Evolutionary conservation across 2,329 filamentous ascomycete species (phyloP).

Genomic region (Verticillium longisporum): DNA sequence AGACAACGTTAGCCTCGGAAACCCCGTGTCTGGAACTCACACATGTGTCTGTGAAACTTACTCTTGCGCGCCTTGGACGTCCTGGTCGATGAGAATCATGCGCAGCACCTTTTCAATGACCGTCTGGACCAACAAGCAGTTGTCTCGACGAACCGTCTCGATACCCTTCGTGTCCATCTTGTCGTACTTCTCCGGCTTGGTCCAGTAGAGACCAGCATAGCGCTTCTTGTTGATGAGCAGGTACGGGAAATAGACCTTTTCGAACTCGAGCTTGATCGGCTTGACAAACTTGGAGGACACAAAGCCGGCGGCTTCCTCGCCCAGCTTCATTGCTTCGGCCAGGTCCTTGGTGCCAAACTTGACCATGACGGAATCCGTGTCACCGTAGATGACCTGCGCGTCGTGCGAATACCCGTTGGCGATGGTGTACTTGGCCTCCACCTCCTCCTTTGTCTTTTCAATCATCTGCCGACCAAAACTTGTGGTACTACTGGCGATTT

Average conservation of each 20-base stretch:
- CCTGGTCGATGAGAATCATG: slow-evolving; percentile 91
- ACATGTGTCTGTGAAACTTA: slow-evolving; percentile 41
- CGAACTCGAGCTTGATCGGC: slow-evolving; percentile 98
- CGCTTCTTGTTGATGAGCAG: slow-evolving; percentile 99
- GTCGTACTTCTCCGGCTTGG: slow-evolving; percentile 87
- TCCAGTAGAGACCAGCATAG: slow-evolving; percentile 97
- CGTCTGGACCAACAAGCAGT: slow-evolving; percentile 89
- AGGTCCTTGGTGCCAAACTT: slow-evolving; percentile 92
- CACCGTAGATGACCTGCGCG: slow-evolving; percentile 95
- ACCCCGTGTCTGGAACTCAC: slow-evolving; percentile 3
- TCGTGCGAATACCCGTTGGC: slow-evolving; percentile 93
- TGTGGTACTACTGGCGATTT: slow-evolving; percentile 94
- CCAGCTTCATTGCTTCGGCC: slow-evolving; percentile 84
- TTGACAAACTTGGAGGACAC: slow-evolving; percentile 92
- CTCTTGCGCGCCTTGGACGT: slow-evolving; percentile 87
- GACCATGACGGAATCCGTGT: slow-evolving; percentile 99
- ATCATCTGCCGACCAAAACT: slow-evolving; percentile 99
- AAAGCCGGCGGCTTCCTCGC: slow-evolving; percentile 82
- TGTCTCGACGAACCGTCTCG: slow-evolving; percentile 94
- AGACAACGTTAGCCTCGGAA: slow-evolving; percentile 26
- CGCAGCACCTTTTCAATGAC: slow-evolving; percentile 94
- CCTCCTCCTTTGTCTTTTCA: slow-evolving; percentile 94
- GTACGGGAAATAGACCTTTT: slow-evolving; percentile 98
- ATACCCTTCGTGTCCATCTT: slow-evolving; percentile 99
- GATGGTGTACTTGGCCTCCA: slow-evolving; percentile 82